A percentile compares a stretch with the other conserved stretches of the same genome.
These are phyloP conservation scores for Tricholoma matsutake DNA, from an alignment of 768 basidiomycete genomes.

Conservation along the genomic window DNA sequence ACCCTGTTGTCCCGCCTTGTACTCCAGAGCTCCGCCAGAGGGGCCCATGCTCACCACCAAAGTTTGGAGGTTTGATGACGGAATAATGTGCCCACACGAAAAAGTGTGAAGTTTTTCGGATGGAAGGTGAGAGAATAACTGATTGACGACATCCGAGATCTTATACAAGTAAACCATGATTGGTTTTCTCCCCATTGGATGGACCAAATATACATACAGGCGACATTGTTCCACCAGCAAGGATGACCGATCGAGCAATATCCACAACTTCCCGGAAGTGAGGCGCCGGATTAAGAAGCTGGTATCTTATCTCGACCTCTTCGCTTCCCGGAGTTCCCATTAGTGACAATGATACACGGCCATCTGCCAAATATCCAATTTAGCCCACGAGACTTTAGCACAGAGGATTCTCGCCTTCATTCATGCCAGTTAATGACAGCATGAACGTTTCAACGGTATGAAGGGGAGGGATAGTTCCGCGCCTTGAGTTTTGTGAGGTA, in stretches of 20 bases:
- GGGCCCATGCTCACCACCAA: constrained; percentile 76
- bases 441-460: constrained; percentile 80
- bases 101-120: constrained; percentile 68
- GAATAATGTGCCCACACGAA: constrained; percentile 92
- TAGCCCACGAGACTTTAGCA: neutral
- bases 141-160: constrained; percentile 84
- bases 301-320: constrained; percentile 77
- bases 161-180: constrained; percentile 25
- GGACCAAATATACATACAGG: constrained; percentile 56
- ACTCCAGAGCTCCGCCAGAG: constrained; percentile 67
- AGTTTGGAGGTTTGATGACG: constrained; percentile 71
- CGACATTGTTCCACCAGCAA: constrained; percentile 98
- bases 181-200: neutral
- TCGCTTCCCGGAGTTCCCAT: constrained; percentile 34
- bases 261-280: constrained; percentile 84
- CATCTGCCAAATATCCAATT: constrained; percentile 47
- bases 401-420: constrained; percentile 50
- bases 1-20: constrained; percentile 74
- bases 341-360: constrained; percentile 64
- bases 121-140: constrained; percentile 71
- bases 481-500: constrained; percentile 18
- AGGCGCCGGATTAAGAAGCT: constrained; percentile 88
- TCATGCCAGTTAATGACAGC: constrained; percentile 70
- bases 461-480: constrained; percentile 65
- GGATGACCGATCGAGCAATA: constrained; percentile 74